Evolutionary conservation across 2,329 filamentous ascomycete species (phyloP), one percentile per base, ranked within the genome.

Genomic region (Peltaster fructicola): DNA sequence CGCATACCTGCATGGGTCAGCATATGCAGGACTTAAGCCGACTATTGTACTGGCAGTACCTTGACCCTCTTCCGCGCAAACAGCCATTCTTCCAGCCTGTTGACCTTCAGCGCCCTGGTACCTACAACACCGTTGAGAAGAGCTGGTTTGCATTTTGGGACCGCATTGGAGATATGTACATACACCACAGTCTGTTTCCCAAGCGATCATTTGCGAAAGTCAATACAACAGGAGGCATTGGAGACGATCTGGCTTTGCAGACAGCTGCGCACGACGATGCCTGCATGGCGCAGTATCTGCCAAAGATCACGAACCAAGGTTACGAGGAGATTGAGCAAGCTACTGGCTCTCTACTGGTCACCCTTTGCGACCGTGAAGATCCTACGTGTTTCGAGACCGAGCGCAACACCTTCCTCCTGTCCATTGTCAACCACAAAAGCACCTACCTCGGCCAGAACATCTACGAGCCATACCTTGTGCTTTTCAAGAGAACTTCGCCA

Each of bases 61-160:
- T n/a, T 14, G n/a, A 24, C 8, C 14, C 17, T 12, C 13, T 21
- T 12, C 15, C 16, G n/a, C n/a, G n/a, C 7, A 20, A 21, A 6
- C 17, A 28, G 7, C 30, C 41, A 6, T n/a, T n/a, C n/a, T 38
- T 39, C 8, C 22, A 37, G 0, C 53, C 53, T 0, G 63, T 55
- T 1, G 67, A 71, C 32, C 40, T 72, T 3, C 57, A 61, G 17
- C 50, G 65, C 0, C 65, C 63, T 0, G 30, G 36, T 2, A 55
- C 60, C 0, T 60, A 50, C 36, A 38, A 40, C 3, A 17, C 36
- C 1, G 36, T 70, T 14, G 66, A 73, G 45, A 71, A 71, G 56
- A 72, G 72, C 37, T 73, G 57, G 52, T 72, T 71, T 34, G 31
- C 65, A 3, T 72, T 71, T 46, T 72, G 66, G 66, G 65, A 68